Percentiles rank a stretch among this genome's conserved stretches.
These are phyloP conservation scores for Xylaria sp. DNA, from an alignment of 2,329 filamentous ascomycete species.

Conservation along the genomic window DNA sequence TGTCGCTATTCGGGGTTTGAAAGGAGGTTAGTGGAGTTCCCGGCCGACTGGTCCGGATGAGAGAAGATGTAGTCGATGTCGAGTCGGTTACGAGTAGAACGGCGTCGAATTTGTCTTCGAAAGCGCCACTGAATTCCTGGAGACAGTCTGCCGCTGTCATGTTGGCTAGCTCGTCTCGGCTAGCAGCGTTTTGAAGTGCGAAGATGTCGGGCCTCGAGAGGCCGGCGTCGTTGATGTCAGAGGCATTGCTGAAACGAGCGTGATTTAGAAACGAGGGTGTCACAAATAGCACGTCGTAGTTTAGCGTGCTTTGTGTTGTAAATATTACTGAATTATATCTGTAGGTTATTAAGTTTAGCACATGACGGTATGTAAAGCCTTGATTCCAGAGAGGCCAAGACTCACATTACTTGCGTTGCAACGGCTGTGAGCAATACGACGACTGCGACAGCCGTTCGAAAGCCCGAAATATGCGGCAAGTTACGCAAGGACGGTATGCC, in stretches of 20 bases:
- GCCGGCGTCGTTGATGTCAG: constrained; percentile 39
- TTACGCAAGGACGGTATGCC: constrained; percentile 58
- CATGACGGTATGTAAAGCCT: too few species aligned
- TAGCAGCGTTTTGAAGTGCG: constrained; percentile 40
- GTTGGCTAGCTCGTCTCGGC: constrained; percentile 24
- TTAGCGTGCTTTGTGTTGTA: constrained; percentile 41
- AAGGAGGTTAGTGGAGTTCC: constrained; percentile 31
- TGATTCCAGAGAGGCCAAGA: background rate
- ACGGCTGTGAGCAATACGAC: constrained; percentile 47
- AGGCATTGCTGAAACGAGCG: constrained; percentile 41
- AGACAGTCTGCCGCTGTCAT: constrained; percentile 39
- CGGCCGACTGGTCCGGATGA: constrained; percentile 39
- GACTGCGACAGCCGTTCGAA: constrained; percentile 43
- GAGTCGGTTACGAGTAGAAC: constrained; percentile 40
- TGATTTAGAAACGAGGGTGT: constrained; percentile 41
- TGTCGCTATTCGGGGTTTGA: constrained; percentile 17
- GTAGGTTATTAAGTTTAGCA: constrained; percentile 23
- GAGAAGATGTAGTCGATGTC: constrained; percentile 33
- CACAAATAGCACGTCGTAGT: constrained; percentile 38
- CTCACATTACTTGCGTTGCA: constrained; percentile 54
- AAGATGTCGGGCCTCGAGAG: constrained; percentile 41
- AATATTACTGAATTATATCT: constrained; percentile 58
- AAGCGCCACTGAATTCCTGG: constrained; percentile 36
- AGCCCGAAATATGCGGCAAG: constrained; percentile 45
- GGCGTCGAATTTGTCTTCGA: constrained; percentile 38